These are phyloP conservation scores for Penicillium bovifimosum DNA, from an alignment of 495 filamentous ascomycete species.

Conservation along the genomic window DNA sequence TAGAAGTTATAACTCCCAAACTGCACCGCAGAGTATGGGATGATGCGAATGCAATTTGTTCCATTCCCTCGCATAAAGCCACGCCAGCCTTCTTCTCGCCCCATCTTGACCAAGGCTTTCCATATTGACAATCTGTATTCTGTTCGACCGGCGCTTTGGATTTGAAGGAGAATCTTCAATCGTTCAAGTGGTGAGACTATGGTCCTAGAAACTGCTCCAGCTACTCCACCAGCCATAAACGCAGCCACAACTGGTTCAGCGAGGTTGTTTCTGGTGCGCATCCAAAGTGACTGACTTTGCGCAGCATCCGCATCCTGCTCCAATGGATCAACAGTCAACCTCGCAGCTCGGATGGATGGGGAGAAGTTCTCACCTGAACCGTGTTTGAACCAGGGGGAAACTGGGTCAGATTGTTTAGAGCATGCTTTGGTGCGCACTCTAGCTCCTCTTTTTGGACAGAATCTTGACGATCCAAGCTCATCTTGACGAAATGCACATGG, in stretches of 20 bases:
- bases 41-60: conserved; percentile 95
- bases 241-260: conserved; percentile 76
- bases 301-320: conserved; percentile 11
- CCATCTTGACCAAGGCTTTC: conserved; percentile 89
- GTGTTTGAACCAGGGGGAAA: conserved; percentile 17
- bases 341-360: not conserved
- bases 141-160: conserved; percentile 83
- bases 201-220: conserved; percentile 93
- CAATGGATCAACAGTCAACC: not conserved
- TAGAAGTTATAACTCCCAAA: conserved; percentile 98
- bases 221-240: conserved; percentile 92
- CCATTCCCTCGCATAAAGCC: conserved; percentile 97
- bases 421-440: conserved; percentile 13
- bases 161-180: conserved; percentile 93
- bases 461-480: conserved; percentile 39
- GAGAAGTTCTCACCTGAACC: conserved; percentile 22
- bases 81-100: conserved; percentile 90
- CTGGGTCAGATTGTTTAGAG: conserved; percentile 21
- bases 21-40: conserved; percentile 96
- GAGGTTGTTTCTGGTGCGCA: conserved; percentile 21
- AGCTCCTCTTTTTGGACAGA: conserved; percentile 17
- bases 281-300: conserved; percentile 13
- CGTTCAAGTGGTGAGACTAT: conserved; percentile 94
- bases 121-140: conserved; percentile 89
- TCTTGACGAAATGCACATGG: conserved; percentile 19